Evolutionary conservation across 164 flowering plant genomes (phyloP).

Genomic region (Nymphaea thermarum): DNA sequence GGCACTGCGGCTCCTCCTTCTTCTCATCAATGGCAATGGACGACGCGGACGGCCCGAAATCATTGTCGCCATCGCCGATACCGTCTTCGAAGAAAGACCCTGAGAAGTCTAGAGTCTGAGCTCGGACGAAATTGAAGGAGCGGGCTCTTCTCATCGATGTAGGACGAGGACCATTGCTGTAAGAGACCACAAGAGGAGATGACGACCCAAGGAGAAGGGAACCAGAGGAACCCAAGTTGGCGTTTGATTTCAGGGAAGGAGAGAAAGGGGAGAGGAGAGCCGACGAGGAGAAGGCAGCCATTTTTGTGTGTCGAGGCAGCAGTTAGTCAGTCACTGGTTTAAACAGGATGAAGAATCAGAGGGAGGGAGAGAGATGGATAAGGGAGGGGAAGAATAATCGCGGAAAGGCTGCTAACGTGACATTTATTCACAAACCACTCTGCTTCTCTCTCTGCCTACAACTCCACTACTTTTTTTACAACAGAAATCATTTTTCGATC

Average conservation of each 20-base stretch:
- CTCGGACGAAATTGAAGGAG: constrained; percentile 6
- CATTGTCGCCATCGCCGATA: constrained; percentile 31
- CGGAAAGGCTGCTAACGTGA: too few species aligned
- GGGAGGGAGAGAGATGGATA: too few species aligned
- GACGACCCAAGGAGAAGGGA: background rate
- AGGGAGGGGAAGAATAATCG: background rate
- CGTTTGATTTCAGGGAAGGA: background rate
- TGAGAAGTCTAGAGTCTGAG: constrained; percentile 51
- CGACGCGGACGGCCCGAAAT: constrained; percentile 14
- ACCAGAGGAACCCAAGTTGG: background rate
- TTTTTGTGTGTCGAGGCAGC: background rate
- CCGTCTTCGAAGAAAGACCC: constrained; percentile 73
- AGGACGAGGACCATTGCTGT: background rate
- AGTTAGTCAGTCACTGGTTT: too few species aligned
- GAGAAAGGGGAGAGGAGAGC: background rate
- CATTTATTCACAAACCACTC: too few species aligned
- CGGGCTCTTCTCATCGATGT: background rate
- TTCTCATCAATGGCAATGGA: constrained; percentile 40
- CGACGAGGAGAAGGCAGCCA: background rate
- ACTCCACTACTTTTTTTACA: too few species aligned
- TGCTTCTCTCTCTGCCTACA: too few species aligned
- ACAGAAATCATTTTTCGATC: too few species aligned
- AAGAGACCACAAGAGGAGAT: background rate
- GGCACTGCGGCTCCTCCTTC: constrained; percentile 76
- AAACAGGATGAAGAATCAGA: too few species aligned